phyloP scores from a whole-genome alignment of 495 filamentous ascomycete genomes.

The Hypoxylon fragiforme region DNA sequence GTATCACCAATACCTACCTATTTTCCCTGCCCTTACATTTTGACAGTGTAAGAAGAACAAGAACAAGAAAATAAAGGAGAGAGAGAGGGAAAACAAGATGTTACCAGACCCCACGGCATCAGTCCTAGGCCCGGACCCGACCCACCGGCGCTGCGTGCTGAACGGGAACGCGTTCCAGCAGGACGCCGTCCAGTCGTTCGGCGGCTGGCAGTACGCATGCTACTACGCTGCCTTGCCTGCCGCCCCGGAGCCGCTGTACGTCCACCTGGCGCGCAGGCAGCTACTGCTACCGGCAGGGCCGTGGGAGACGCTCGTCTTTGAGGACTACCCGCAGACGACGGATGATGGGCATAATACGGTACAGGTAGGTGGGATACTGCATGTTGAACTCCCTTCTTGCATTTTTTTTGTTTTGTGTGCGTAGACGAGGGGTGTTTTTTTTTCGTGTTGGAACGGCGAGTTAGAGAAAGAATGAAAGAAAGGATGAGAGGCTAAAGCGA shows the following conservation, averaged over 20 bases:
- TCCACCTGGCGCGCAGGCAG: conserved; percentile 48
- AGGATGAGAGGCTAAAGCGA: conserved; percentile 12
- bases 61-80: too few species aligned
- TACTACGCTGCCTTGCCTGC: conserved; percentile 44
- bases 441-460: too few species aligned
- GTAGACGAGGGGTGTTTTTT: too few species aligned
- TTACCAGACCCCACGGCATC: conserved; percentile 34
- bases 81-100: conserved; percentile 15
- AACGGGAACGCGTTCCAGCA: conserved; percentile 52
- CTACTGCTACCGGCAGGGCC: conserved; percentile 40
- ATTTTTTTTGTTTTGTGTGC: too few species aligned
- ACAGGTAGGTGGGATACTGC: conserved; percentile 34
- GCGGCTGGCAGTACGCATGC: conserved; percentile 50
- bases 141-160: conserved; percentile 42
- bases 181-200: conserved; percentile 43
- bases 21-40: too few species aligned
- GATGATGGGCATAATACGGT: conserved; percentile 56
- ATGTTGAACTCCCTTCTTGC: too few species aligned
- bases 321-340: conserved; percentile 52
- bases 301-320: conserved; percentile 50
- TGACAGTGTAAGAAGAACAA: too few species aligned
- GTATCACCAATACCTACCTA: too few species aligned
- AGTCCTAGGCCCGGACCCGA: conserved; percentile 42
- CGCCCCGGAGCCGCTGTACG: conserved; percentile 41
- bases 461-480: neutral